Conservation (phyloP, 179 eudicot genomes). For the Nepenthes alata region DNA sequence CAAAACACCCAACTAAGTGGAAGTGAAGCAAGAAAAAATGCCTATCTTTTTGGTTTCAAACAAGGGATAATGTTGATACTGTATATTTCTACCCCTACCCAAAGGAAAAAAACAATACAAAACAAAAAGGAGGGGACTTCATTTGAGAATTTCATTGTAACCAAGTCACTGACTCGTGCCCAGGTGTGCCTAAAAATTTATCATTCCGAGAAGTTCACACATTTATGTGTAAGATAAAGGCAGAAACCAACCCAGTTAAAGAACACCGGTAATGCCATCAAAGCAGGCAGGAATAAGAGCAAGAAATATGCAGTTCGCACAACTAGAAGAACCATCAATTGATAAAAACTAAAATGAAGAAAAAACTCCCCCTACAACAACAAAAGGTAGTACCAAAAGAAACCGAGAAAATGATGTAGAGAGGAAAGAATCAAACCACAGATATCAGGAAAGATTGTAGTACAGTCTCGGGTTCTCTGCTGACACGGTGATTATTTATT, state of each 20-base stretch:
- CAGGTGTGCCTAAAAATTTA: too few relatives aligned
- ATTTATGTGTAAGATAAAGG: too few relatives aligned
- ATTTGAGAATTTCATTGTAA: too few relatives aligned
- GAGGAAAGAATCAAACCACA: conserved; percentile 46
- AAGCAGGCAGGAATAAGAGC: neutral
- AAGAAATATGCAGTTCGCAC: neutral
- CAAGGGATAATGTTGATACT: too few relatives aligned
- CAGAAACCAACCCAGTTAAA: neutral
- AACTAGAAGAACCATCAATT: neutral
- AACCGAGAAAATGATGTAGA: neutral
- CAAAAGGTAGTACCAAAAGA: conserved; percentile 1
- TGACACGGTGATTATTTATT: conserved; percentile 50
- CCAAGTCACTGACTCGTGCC: too few relatives aligned
- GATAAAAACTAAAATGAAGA: neutral
- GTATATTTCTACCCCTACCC: too few relatives aligned
- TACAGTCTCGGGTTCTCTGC: conserved; percentile 39
- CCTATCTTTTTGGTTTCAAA: too few relatives aligned
- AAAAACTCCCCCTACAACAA: neutral
- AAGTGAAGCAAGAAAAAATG: too few relatives aligned
- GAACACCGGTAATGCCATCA: neutral
- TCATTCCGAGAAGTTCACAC: too few relatives aligned
- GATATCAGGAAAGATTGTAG: conserved; percentile 80
- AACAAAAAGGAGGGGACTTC: too few relatives aligned
- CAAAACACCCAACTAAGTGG: too few relatives aligned
- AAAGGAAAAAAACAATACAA: too few relatives aligned